Base-by-base conservation (phyloP, 176 grass and related monocot genomes). In the Musa itinerans region DNA sequence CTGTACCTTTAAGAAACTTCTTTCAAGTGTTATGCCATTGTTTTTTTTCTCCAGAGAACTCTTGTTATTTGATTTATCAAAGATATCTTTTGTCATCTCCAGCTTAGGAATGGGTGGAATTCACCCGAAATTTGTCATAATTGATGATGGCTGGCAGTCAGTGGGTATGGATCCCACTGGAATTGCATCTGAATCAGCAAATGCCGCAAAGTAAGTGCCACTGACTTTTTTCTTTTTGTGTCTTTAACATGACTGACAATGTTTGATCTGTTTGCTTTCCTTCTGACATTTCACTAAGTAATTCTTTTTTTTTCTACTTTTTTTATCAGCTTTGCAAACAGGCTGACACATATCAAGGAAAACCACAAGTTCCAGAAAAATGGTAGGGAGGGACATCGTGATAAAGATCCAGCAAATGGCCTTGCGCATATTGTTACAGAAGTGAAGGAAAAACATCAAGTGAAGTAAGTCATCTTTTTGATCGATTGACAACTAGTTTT, bases 301-400 rank as follows among this genome's bases (percentile, higher is more conserved):
- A 57, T 2, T 57, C 54, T 64, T 1, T 11, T 77, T 9, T 85
- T 73, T 81, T 74, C 15, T 59, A 27, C 26, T 50, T 52, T 75
- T 67, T 67, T 14, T 29, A 24, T 11, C 83, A 96, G 92, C 68
- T 96, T 96, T 74, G 89, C 89, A 77, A 92, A 96, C 64, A 92
- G 89, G 79, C 78, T 96, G 68, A 88, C 83, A n/a, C 75, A 96
- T 80, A 96, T 96, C 9, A 92, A 89, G 65, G 92, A 96, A 84
- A 96, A 96, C 87, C 64, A 89, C 51, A 96, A 89, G 62, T 96
- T 96, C 78, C 89, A 96, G 84, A 89, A 83, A 78, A 81, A 96
- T 68, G 86, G 75, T 20, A 87, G 74, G 78, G 78, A 92, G 72
- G 89, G 82, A 25, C 77, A 81, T 57, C 76, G 52, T 69, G 87